These are phyloP conservation scores for Blastocystis sp. DNA, from an alignment of 352 stramenopile genomes.

Conservation along the genomic window DNA sequence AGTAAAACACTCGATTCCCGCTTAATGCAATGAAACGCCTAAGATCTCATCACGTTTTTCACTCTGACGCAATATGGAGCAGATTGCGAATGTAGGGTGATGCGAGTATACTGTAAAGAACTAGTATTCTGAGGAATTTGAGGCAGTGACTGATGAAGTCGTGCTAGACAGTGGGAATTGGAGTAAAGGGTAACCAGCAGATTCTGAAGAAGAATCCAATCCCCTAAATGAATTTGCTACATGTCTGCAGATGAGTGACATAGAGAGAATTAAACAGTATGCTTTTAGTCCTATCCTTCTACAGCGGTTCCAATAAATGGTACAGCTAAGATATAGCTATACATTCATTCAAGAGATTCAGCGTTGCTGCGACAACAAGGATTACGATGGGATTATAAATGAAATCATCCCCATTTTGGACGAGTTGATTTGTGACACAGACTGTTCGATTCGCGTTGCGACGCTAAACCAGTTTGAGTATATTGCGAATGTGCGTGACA, in stretches of 20 bases:
- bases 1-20: neutral
- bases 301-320: neutral
- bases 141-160: conserved; percentile 45
- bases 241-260: neutral
- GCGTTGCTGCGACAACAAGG: conserved; percentile 15
- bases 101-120: neutral
- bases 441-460: neutral
- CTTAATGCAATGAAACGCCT: neutral
- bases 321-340: neutral
- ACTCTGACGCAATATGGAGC: conserved; percentile 21
- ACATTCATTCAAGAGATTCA: conserved; percentile 26
- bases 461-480: conserved; percentile 15
- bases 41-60: neutral
- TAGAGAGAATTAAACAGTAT: conserved; percentile 17
- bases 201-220: neutral
- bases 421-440: neutral
- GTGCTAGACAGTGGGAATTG: neutral
- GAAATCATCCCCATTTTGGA: conserved; percentile 29
- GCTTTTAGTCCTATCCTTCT: neutral
- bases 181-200: neutral
- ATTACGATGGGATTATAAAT: neutral
- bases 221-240: conserved; percentile 56
- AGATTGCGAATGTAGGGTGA: conserved; percentile 5
- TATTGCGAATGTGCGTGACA: neutral
- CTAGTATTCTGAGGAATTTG: conserved; percentile 57